Conservation (phyloP, 768 basidiomycete species). For the Infundibulicybe gibba region DNA sequence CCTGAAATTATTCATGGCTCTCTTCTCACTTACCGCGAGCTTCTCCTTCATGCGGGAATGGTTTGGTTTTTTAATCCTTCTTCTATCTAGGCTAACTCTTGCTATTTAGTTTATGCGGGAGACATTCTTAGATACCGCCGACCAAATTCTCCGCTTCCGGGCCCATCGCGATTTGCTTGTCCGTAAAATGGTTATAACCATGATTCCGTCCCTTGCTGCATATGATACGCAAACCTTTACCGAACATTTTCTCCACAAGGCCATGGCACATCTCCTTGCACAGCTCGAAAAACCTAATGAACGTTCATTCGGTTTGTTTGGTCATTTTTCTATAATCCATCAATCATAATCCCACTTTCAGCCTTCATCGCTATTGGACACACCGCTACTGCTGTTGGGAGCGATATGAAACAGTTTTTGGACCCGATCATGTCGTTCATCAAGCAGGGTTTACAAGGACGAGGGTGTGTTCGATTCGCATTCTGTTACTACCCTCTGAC, state of each 20-base stretch:
- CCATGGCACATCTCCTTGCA: constrained; percentile 87
- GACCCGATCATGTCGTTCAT: constrained; percentile 88
- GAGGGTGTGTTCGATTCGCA: constrained; percentile 56
- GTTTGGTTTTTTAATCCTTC: constrained; percentile 42
- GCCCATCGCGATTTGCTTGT: constrained; percentile 84
- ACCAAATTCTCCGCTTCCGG: constrained; percentile 86
- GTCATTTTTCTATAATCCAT: not conserved
- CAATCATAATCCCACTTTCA: constrained; percentile 25
- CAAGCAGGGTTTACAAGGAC: constrained; percentile 80
- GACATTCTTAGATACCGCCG: constrained; percentile 81
- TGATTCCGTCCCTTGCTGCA: constrained; percentile 91
- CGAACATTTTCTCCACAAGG: constrained; percentile 86
- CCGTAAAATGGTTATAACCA: constrained; percentile 90
- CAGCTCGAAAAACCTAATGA: constrained; percentile 89
- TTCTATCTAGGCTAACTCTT: not conserved
- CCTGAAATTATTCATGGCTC: constrained; percentile 93
- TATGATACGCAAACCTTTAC: constrained; percentile 94
- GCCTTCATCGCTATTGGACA: constrained; percentile 97
- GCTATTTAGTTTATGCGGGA: constrained; percentile 77
- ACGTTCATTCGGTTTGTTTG: constrained; percentile 73
- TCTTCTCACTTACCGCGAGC: constrained; percentile 84
- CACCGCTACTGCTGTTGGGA: constrained; percentile 85
- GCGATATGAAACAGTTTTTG: constrained; percentile 94
- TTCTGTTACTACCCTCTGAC: not conserved
- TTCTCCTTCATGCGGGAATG: constrained; percentile 92